phyloP scores from a whole-genome alignment of 345 rosid species.

The Eucalyptus cloeziana region DNA sequence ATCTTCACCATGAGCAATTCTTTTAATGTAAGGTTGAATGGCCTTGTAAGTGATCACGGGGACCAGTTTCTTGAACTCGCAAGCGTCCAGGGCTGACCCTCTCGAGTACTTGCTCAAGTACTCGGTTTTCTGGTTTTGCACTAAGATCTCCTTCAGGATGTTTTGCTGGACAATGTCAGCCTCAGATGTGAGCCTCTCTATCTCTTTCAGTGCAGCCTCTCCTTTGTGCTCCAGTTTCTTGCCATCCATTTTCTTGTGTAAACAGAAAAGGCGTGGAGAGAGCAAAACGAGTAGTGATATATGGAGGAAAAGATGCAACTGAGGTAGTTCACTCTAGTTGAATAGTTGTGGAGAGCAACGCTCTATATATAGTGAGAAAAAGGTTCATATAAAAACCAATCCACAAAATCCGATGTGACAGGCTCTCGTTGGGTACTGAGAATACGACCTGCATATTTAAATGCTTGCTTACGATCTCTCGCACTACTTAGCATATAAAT shows the following conservation, averaged over 20 bases:
- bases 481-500: neutral
- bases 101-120: conserved; percentile 34
- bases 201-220: conserved; percentile 39
- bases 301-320: neutral
- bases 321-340: neutral
- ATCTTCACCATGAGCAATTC: conserved; percentile 54
- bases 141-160: conserved; percentile 33
- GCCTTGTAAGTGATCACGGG: conserved; percentile 45
- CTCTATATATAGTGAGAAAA: neutral
- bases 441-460: neutral
- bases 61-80: conserved; percentile 24
- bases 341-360: neutral
- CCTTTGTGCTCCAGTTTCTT: conserved; percentile 51
- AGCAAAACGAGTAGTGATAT: neutral
- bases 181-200: conserved; percentile 32
- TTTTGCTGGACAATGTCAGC: conserved; percentile 35
- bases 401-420: neutral
- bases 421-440: neutral
- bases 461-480: neutral
- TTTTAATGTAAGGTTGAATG: conserved; percentile 44
- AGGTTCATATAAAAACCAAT: neutral
- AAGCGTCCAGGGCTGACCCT: conserved; percentile 15
- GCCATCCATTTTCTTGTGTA: conserved; percentile 21
- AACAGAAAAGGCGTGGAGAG: neutral
- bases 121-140: conserved; percentile 32